Base-by-base conservation (phyloP, 177 flowering plant genomes). In the Vitis hybrid region DNA sequence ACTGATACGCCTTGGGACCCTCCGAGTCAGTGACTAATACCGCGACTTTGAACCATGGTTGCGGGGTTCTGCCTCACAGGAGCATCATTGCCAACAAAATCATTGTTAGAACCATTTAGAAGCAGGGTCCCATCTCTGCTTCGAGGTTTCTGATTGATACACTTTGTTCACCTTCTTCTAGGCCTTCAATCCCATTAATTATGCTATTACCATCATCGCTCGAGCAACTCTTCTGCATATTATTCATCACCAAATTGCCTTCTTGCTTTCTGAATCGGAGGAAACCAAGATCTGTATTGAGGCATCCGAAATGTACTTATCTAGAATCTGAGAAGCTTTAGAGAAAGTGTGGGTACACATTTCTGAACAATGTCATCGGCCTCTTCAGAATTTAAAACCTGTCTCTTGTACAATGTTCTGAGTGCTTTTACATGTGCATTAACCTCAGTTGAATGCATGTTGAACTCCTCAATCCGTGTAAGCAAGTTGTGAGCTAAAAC, bases 381-480 rank as follows among this genome's bases (percentile, higher is more conserved):
- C 76, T 91, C 92, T 66, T 79, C 84, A 15, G 80, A 33, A 70
- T 62, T 82, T 29, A 57, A 57, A 61, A 97, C 96, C 82, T 95
- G 90, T 53, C 82, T 80, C 79, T 79, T 90, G 84, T 97, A 91
- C 76, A 95, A 75, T 16, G 91, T 91, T 86, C 85, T 84, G 20
- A 95, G 91, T 20, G 98, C 89, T 81, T 89, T 90, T 19, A 95
- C 89, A 79, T 95, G 99, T 72, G 98, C 99, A 80, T 90, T 82
- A 58, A 95, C 97, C 98, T 96, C 98, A 52, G 97, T 89, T 3
- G 90, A 77, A 77, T 96, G 98, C 98, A 96, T 93, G 77, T 80
- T 82, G 79, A 96, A 96, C 60, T 84, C 84, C 81, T 90, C 89
- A 55, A 96, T 78, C 75, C 94, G 80, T 66, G 78, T 77, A 26